Percentiles rank a stretch among this genome's conserved stretches.
phyloP scores from a whole-genome alignment of 768 basidiomycete genomes.

The Leucocoprinus leucothites region DNA sequence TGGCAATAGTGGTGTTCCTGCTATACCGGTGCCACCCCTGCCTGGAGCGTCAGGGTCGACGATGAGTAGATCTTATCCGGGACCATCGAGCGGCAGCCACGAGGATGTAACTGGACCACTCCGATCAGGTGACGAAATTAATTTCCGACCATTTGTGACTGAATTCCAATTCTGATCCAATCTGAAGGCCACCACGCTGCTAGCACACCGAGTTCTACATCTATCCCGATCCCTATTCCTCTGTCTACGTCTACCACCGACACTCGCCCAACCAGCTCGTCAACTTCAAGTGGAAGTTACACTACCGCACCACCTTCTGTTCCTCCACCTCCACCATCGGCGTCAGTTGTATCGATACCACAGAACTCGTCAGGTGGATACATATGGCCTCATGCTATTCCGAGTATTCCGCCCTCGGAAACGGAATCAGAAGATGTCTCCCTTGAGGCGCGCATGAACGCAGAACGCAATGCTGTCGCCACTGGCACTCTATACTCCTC shows the following conservation, averaged over 20 bases:
- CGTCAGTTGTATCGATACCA: background rate
- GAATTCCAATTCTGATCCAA: background rate
- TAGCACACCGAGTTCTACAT: background rate
- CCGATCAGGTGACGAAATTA: slow-evolving; percentile 5
- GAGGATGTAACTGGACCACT: background rate
- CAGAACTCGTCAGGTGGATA: background rate
- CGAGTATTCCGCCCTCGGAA: slow-evolving; percentile 22
- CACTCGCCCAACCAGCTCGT: background rate
- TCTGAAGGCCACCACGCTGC: background rate
- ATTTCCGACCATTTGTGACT: slow-evolving; percentile 7
- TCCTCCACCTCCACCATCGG: background rate
- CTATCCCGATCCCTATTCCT: background rate
- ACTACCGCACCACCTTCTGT: background rate
- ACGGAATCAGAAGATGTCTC: slow-evolving; percentile 15
- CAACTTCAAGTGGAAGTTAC: background rate
- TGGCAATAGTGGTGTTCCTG: background rate
- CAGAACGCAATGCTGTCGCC: slow-evolving; percentile 37
- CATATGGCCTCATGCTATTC: slow-evolving; percentile 9
- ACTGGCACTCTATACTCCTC: slow-evolving; percentile 31
- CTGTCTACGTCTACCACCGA: background rate
- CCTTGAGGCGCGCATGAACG: slow-evolving; percentile 38
- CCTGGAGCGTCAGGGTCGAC: slow-evolving; percentile 2
- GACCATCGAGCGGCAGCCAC: background rate
- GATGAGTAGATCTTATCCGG: background rate
- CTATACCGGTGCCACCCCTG: slow-evolving; percentile 1